phyloP scores from a whole-genome alignment of 352 stramenopile genomes.

The Globisporangium splendens region DNA sequence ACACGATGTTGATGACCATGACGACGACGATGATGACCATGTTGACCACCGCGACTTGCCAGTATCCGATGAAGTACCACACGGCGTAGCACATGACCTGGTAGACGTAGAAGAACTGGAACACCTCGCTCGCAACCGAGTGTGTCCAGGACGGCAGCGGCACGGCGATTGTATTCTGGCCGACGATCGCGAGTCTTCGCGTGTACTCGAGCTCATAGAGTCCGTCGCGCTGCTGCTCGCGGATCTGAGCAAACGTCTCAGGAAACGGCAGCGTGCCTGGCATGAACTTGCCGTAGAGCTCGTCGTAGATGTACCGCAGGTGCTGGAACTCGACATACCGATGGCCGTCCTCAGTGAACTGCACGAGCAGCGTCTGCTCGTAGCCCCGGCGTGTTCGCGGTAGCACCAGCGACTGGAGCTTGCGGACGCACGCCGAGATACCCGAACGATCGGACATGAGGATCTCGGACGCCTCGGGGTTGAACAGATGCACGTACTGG shows the following conservation, averaged over 20 bases:
- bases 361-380: constrained; percentile 17
- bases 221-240: constrained; percentile 12
- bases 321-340: constrained; percentile 25
- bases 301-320: constrained; percentile 20
- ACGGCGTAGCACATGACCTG: constrained; percentile 45
- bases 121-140: constrained; percentile 13
- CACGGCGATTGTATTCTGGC: constrained; percentile 17
- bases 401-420: constrained; percentile 11
- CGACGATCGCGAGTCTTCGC: constrained; percentile 13
- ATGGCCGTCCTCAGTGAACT: constrained; percentile 10
- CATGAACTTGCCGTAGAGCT: constrained; percentile 19
- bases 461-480: constrained; percentile 18
- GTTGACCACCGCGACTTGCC: constrained; percentile 20
- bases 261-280: constrained; percentile 13
- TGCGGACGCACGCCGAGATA: constrained; percentile 4
- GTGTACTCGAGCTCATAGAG: constrained; percentile 13
- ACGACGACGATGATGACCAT: constrained; percentile 37
- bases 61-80: constrained; percentile 56
- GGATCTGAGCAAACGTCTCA: constrained; percentile 14
- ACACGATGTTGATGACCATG: constrained; percentile 42
- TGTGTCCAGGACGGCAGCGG: constrained; percentile 15
- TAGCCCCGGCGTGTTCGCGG: constrained; percentile 10
- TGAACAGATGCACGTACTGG: constrained; percentile 20
- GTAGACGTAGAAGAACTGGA: constrained; percentile 26
- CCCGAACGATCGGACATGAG: constrained; percentile 13